Evolutionary conservation across 1,284 basidiomycete species (phyloP).

Genomic region (Malassezia slooffiae): DNA sequence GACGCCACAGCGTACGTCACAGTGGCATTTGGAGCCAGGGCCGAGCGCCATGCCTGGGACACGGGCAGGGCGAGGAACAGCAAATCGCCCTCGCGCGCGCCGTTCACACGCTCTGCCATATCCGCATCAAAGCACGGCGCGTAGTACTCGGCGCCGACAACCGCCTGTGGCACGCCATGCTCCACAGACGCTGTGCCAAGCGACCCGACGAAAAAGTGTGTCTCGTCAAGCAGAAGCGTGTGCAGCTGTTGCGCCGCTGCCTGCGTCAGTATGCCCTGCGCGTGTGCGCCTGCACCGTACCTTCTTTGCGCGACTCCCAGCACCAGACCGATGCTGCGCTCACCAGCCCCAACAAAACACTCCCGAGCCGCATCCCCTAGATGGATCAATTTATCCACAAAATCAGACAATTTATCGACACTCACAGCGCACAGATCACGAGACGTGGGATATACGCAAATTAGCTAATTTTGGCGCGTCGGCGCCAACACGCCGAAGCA

Average conservation of each 20-base stretch:
- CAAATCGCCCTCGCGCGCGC: constrained; percentile 21
- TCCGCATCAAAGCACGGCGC: constrained; percentile 28
- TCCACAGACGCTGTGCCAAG: constrained; percentile 4
- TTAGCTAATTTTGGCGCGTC: no score
- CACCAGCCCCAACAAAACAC: no score
- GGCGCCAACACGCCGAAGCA: no score
- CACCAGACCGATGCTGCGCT: no score
- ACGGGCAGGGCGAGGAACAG: constrained; percentile 39
- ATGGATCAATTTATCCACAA: no score
- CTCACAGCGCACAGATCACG: no score
- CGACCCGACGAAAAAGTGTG: constrained; percentile 1
- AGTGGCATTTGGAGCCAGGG: constrained; percentile 22
- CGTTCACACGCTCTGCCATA: background rate
- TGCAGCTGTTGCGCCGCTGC: background rate
- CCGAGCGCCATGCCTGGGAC: constrained; percentile 33
- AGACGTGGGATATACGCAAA: no score
- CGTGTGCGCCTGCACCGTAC: no score
- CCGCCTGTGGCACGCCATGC: background rate
- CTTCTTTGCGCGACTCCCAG: no score
- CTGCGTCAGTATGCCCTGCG: no score
- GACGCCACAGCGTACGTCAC: constrained; percentile 29
- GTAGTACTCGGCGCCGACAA: constrained; percentile 36
- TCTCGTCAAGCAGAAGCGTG: constrained; percentile 1
- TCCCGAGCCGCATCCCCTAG: no score
- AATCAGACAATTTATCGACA: no score